Evolutionary conservation across 2,329 filamentous ascomycete genomes (phyloP).

Genomic region (Phyllosticta paracitricarpa): DNA sequence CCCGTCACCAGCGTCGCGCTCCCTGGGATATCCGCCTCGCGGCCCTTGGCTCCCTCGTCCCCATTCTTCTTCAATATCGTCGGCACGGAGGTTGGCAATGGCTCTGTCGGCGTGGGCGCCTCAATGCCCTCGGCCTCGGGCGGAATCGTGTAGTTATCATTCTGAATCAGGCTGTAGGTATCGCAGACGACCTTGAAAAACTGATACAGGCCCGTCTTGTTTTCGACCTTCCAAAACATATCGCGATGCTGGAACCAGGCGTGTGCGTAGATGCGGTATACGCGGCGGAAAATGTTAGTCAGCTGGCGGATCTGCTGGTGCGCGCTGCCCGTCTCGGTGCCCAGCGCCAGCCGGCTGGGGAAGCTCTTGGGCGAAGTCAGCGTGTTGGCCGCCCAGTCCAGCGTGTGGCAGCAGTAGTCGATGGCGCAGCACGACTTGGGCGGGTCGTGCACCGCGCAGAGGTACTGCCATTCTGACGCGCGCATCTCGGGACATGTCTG

Average conservation of each 20-base stretch:
- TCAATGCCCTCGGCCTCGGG: conserved; percentile 84
- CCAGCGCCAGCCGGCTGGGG: conserved; percentile 66
- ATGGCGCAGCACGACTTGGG: conserved; percentile 97
- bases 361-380: conserved; percentile 94
- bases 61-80: conserved; percentile 25
- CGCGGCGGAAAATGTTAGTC: conserved; percentile 85
- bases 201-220: conserved; percentile 82
- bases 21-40: conserved; percentile 17
- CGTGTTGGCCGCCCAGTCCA: conserved; percentile 94
- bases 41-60: conserved; percentile 12
- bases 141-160: conserved; percentile 93
- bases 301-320: conserved; percentile 64
- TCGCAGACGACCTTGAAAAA: conserved; percentile 98
- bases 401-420: conserved; percentile 96
- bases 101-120: conserved; percentile 15
- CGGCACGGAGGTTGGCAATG: conserved; percentile 14
- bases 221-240: conserved; percentile 91
- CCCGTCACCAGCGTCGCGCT: conserved; percentile 42
- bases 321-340: conserved; percentile 29
- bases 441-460: conserved; percentile 93
- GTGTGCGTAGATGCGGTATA: conserved; percentile 96
- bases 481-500: conserved; percentile 96
- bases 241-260: conserved; percentile 96
- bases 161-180: conserved; percentile 75
- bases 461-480: conserved; percentile 96